Base-by-base conservation (phyloP, 805 yeast genomes). In the Suhomyces sp. region DNA sequence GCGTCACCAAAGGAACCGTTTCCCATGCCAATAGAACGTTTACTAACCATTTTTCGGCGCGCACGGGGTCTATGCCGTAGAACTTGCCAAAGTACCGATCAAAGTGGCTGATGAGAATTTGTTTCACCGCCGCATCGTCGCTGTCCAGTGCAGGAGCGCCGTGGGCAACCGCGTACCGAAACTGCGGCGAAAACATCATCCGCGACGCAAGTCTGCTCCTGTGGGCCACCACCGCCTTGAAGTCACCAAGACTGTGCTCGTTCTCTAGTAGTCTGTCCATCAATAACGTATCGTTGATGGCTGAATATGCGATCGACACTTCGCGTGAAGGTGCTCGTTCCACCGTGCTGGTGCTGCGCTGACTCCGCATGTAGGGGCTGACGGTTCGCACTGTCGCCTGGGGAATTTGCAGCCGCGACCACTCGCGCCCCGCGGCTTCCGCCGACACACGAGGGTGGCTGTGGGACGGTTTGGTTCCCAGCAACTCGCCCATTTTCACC, bases 21-120 rank as follows among this genome's bases (percentile, higher is more conserved):
- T 46, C 49, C 48, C 53, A 48, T 10, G 59, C 55, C 47, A 48
- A 35, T 41, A 57, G 40, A 7, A 55, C 40, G 17, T 51, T 50
- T 13, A 51, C 52, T 29, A 57, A 29, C 60, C 60, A 57, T 22
- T 50, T 49, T 29, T 55, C 58, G 9, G 57, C 60, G n/a, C 54
- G 54, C 4, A 50, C 29, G 8, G 55, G 45, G 17, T 36, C 40
- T 2, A 47, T 36, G 10, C 53, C 56, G 44, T 53, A 54, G 47
- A 54, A 57, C 42, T 56, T 50, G 9, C 55, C 57, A 44, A 57
- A 54, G 44, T 38, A 57, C 38, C 60, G 58, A 45, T 57, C 58
- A 51, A 57, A 57, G 47, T 49, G 36, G 26, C 51, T 49, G 17
- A 44, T 56, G 44, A 57, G 33, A 1, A 50, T 46, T 6, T 51